These are phyloP conservation scores for Hyaloscypha finlandica DNA, from an alignment of 495 filamentous ascomycete genomes.

Conservation along the genomic window DNA sequence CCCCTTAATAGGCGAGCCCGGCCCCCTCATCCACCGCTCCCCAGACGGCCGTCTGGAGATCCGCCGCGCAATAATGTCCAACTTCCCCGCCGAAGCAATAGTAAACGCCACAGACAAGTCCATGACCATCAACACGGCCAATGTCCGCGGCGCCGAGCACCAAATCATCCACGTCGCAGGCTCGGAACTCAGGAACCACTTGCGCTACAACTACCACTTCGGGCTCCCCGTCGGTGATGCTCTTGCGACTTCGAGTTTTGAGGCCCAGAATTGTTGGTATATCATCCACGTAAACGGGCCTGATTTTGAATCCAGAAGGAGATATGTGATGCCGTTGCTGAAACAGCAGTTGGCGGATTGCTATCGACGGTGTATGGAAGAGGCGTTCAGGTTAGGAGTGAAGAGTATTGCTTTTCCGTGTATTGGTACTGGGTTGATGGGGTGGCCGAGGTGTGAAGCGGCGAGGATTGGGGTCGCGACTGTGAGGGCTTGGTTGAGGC, in stretches of 20 bases:
- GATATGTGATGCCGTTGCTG: neutral
- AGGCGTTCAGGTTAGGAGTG: neutral
- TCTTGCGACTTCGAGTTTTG: neutral
- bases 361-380: slow-evolving; percentile 7
- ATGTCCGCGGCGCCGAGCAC: neutral
- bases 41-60: neutral
- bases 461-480: neutral
- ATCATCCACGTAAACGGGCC: slow-evolving; percentile 11
- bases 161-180: neutral
- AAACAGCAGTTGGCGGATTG: slow-evolving; percentile 10
- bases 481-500: slow-evolving; percentile 9
- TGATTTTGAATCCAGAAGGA: neutral
- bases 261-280: neutral
- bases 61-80: neutral
- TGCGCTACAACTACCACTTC: neutral
- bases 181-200: neutral
- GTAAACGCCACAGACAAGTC: neutral
- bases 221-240: slow-evolving; percentile 1
- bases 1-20: slow-evolving; percentile 2
- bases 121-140: neutral
- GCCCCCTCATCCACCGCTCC: neutral
- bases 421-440: neutral
- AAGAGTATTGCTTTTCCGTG: slow-evolving; percentile 9
- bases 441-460: slow-evolving; percentile 2
- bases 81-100: slow-evolving; percentile 3